Evolutionary conservation across 2,329 filamentous ascomycete genomes (phyloP).

Genomic region (Bipolaris oryzae): DNA sequence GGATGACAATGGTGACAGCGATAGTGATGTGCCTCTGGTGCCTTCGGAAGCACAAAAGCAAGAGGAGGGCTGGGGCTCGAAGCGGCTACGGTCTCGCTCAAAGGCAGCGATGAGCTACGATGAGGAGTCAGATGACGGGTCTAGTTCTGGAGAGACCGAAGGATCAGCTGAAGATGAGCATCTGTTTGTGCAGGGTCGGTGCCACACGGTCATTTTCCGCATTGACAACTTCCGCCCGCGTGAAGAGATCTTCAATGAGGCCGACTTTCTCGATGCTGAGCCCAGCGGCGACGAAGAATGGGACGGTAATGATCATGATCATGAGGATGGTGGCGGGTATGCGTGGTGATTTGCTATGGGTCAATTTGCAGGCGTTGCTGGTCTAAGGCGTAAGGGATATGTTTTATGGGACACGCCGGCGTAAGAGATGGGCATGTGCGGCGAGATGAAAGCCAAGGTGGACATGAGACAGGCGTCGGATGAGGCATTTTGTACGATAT

Average conservation of each 20-base stretch:
- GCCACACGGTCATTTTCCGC: conserved; percentile 70
- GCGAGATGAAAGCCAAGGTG: not conserved
- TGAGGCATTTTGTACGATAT: conserved; percentile 15
- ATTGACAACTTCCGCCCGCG: conserved; percentile 78
- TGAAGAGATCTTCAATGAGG: conserved; percentile 71
- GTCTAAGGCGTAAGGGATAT: not conserved
- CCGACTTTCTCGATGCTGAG: conserved; percentile 72
- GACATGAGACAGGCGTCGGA: conserved; percentile 29
- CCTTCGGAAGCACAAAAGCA: conserved; percentile 22
- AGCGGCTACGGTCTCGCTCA: conserved; percentile 39
- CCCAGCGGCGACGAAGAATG: conserved; percentile 62
- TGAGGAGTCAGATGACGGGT: conserved; percentile 38
- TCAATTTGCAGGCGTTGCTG: not conserved
- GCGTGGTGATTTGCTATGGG: conserved; percentile 28
- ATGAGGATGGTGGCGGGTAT: conserved; percentile 47
- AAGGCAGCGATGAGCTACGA: conserved; percentile 36
- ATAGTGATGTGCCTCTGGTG: conserved; percentile 40
- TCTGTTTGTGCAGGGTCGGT: conserved; percentile 68
- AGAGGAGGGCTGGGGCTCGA: conserved; percentile 38
- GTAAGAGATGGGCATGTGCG: not conserved
- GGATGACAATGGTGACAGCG: conserved; percentile 20
- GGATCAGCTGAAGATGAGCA: conserved; percentile 24
- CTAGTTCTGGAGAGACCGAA: conserved; percentile 24
- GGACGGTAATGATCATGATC: conserved; percentile 62
- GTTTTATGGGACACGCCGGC: not conserved